Evolutionary conservation across 495 filamentous ascomycete species (phyloP).

Genomic region (Glarea lozoyensis): DNA sequence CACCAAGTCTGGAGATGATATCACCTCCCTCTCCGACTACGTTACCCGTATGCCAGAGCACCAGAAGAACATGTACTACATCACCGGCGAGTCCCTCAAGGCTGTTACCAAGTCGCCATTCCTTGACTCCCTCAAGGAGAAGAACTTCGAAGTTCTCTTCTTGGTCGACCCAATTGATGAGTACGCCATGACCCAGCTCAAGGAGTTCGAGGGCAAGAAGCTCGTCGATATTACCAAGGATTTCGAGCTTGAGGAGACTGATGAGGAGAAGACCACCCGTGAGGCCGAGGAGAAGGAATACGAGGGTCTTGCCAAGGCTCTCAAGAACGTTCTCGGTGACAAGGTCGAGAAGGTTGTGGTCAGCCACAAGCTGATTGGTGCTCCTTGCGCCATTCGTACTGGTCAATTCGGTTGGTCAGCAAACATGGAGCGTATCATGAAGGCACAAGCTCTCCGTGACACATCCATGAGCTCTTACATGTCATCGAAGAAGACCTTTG

Average conservation of each 20-base stretch:
- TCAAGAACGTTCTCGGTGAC: slow-evolving; percentile 98
- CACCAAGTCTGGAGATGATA: slow-evolving; percentile 95
- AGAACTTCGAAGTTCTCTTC: slow-evolving; percentile 99
- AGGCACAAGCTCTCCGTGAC: slow-evolving; percentile 98
- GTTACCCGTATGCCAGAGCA: slow-evolving; percentile 98
- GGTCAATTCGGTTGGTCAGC: slow-evolving; percentile 99
- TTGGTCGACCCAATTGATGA: slow-evolving; percentile 98
- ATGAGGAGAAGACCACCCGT: slow-evolving; percentile 96
- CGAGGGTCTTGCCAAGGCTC: slow-evolving; percentile 83
- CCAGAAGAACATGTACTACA: slow-evolving; percentile 99
- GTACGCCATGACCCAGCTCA: slow-evolving; percentile 99
- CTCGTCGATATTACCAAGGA: slow-evolving; percentile 99
- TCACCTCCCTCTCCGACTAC: slow-evolving; percentile 91
- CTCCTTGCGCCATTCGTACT: slow-evolving; percentile 97
- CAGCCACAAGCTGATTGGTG: slow-evolving; percentile 90
- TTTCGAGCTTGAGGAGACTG: slow-evolving; percentile 99
- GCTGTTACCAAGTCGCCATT: slow-evolving; percentile 96
- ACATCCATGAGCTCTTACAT: slow-evolving; percentile 99
- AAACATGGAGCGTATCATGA: slow-evolving; percentile 99
- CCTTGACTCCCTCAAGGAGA: slow-evolving; percentile 97
- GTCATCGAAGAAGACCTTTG: slow-evolving; percentile 99
- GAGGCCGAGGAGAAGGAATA: slow-evolving; percentile 97
- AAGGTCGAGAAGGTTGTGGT: slow-evolving; percentile 99
- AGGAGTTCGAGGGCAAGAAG: slow-evolving; percentile 99
- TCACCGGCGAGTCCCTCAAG: slow-evolving; percentile 98